Percentiles rank a stretch among this genome's conserved stretches.
Evolutionary conservation across 73 alveolate genomes (phyloP).

Genomic region (Breviolum minutum): DNA sequence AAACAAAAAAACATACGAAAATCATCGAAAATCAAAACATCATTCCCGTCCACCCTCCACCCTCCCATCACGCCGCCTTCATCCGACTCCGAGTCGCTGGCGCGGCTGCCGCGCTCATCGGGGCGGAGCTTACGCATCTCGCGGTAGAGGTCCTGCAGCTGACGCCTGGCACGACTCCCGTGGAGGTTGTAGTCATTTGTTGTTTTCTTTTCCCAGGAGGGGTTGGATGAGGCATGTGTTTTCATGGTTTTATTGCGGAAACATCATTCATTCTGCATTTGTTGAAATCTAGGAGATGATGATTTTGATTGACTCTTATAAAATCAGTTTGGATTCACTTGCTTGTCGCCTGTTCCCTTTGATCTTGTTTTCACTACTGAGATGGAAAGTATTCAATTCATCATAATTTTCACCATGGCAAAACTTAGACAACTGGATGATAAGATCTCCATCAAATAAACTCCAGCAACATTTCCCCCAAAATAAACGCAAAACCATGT

Average conservation of each 20-base stretch:
- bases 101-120: constrained; percentile 1
- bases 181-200: not conserved
- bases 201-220: not conserved
- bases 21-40: not conserved
- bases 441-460: not conserved
- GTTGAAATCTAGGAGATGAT: no score
- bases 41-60: not conserved
- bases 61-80: not conserved
- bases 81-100: constrained; percentile 33
- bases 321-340: no score
- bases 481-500: not conserved
- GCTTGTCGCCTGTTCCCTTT: no score
- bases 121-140: constrained; percentile 80
- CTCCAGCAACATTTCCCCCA: not conserved
- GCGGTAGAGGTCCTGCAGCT: constrained; percentile 59
- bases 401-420: not conserved
- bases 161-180: constrained; percentile 24
- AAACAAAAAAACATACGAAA: not conserved
- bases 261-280: no score
- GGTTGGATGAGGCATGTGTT: not conserved
- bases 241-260: not conserved
- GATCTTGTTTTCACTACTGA: not conserved
- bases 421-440: not conserved
- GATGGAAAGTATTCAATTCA: no score
- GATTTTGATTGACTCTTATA: no score